Conservation (phyloP, 371 early-diverging fungal species). For the Apophysomyces elegans region DNA sequence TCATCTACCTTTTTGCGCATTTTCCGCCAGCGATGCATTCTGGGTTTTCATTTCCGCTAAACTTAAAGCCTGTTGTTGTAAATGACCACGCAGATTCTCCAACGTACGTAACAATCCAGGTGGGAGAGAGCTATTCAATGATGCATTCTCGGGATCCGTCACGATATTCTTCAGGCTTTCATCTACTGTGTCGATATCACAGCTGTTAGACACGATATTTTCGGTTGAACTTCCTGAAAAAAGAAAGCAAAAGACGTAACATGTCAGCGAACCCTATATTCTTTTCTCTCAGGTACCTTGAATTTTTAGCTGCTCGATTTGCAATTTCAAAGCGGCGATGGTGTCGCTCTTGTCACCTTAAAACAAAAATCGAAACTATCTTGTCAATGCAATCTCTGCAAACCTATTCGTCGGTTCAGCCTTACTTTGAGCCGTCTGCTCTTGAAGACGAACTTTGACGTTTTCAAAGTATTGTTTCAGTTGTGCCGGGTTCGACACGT, state of each 20-base stretch:
- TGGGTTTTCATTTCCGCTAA: conserved; percentile 19
- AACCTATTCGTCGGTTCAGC: no score
- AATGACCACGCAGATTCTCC: conserved; percentile 33
- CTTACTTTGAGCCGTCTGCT: background rate
- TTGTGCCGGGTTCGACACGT: background rate
- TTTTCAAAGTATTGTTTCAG: background rate
- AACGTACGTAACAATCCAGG: conserved; percentile 31
- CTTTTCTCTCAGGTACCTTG: conserved; percentile 1
- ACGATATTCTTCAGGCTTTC: conserved; percentile 26
- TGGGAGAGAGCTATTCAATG: conserved; percentile 32
- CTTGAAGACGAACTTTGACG: background rate
- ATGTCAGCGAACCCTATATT: background rate
- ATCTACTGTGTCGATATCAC: conserved; percentile 17
- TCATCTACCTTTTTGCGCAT: conserved; percentile 14
- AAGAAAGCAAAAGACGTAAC: background rate
- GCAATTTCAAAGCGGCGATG: background rate
- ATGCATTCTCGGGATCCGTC: conserved; percentile 35
- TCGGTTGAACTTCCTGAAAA: background rate
- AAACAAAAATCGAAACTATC: background rate
- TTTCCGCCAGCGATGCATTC: conserved; percentile 4
- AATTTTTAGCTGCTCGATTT: conserved; percentile 4
- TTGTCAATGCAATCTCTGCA: background rate
- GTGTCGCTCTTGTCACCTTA: background rate
- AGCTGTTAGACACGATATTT: background rate
- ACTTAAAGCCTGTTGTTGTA: conserved; percentile 20